Evolutionary conservation across 2,329 filamentous ascomycete genomes (phyloP).

Genomic region (Corinectria fuckeliana): DNA sequence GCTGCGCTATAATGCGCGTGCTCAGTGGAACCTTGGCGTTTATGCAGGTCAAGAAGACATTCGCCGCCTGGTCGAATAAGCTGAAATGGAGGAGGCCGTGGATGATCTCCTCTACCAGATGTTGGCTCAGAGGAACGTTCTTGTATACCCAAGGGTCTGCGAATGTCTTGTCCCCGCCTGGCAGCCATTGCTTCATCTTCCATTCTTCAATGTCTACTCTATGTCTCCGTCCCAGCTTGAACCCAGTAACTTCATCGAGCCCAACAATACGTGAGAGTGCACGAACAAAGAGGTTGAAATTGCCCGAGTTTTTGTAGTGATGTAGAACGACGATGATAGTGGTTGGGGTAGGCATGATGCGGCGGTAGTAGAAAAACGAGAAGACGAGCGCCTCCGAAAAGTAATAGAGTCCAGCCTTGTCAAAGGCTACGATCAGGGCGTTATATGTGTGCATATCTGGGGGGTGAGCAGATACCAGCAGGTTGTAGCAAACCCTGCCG

Average conservation of each 20-base stretch:
- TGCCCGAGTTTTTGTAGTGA: constrained; percentile 53
- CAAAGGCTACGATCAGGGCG: constrained; percentile 71
- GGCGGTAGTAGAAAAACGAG: constrained; percentile 54
- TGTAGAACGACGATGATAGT: constrained; percentile 58
- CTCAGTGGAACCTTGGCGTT: constrained; percentile 43
- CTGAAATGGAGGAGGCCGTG: constrained; percentile 56
- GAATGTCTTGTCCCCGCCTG: constrained; percentile 37
- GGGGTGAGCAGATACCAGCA: constrained; percentile 66
- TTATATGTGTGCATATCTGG: constrained; percentile 76
- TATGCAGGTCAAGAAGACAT: constrained; percentile 50
- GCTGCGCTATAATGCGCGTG: constrained; percentile 41
- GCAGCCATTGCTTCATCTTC: constrained; percentile 36
- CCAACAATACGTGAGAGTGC: constrained; percentile 55
- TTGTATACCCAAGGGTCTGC: constrained; percentile 48
- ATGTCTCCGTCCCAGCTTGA: constrained; percentile 47
- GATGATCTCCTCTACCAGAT: constrained; percentile 54
- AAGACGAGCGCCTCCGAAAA: constrained; percentile 61
- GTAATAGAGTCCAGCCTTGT: constrained; percentile 54
- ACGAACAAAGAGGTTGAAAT: constrained; percentile 52
- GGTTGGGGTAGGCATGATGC: constrained; percentile 54
- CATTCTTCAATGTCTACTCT: constrained; percentile 43
- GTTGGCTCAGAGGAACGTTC: constrained; percentile 46
- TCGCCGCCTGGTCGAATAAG: constrained; percentile 52
- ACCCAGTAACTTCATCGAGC: constrained; percentile 46
- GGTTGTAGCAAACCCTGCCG: constrained; percentile 65